phyloP scores from a whole-genome alignment of 2,329 filamentous ascomycete species.

The Aspergillus flavus region DNA sequence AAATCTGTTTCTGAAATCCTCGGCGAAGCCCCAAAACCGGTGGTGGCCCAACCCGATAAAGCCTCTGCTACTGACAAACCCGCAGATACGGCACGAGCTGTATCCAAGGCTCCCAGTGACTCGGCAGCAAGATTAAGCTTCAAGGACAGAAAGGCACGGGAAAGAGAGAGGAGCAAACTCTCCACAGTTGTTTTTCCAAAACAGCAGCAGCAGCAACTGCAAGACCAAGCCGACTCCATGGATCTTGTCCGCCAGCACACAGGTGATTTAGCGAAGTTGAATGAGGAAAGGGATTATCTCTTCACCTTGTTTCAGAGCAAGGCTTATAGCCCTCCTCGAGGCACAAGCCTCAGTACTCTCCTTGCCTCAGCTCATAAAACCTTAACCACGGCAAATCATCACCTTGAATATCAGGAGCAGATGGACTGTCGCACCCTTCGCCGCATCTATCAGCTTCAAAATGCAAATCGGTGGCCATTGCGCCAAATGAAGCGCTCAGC shows the following conservation, averaged over 20 bases:
- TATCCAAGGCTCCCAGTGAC: conserved; percentile 27
- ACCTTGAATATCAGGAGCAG: conserved; percentile 79
- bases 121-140: conserved; percentile 44
- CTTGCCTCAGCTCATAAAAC: conserved; percentile 86
- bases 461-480: conserved; percentile 88
- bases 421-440: conserved; percentile 86
- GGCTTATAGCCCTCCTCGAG: conserved; percentile 57
- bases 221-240: conserved; percentile 49
- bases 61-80: conserved; percentile 35
- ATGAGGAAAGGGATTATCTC: conserved; percentile 61
- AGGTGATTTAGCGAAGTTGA: conserved; percentile 49
- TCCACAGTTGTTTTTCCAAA: conserved; percentile 81
- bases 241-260: conserved; percentile 45
- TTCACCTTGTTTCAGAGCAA: conserved; percentile 66
- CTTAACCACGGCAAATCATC: conserved; percentile 80
- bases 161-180: conserved; percentile 63
- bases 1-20: conserved; percentile 75
- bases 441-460: conserved; percentile 86
- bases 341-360: conserved; percentile 65
- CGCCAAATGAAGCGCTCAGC: conserved; percentile 82
- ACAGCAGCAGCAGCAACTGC: conserved; percentile 55
- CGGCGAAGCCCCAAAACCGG: conserved; percentile 56
- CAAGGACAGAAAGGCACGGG: conserved; percentile 57
- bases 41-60: conserved; percentile 40
- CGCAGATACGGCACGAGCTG: conserved; percentile 26